Evolutionary conservation across 202 grass and related monocot species (phyloP), one percentile per base, ranked within the genome.

Genomic region (Panicum virgatum): DNA sequence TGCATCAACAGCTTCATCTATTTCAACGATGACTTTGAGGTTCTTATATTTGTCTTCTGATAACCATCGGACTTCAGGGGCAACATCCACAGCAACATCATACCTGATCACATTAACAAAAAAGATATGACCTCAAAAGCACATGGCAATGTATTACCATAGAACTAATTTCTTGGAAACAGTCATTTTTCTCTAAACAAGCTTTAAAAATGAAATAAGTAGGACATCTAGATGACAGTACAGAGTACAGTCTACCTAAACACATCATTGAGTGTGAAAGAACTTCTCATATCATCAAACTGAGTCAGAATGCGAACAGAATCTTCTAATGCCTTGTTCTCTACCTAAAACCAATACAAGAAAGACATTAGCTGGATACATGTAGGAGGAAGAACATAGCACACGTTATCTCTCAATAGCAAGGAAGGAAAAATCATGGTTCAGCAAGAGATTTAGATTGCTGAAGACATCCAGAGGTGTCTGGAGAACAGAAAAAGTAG

Each of bases 21-120:
- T 92, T 85, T 98, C 96, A 76, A 98, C 89, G 39, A 98, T 47
- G 73, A 98, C 90, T 85, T 98, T 98, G 72, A 96, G 73, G 69
- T 93, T 91, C 78, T 92, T 98, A 81, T 98, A 96, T 82, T 96
- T 96, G 53, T 91, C 84, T 76, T 98, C 86, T 7, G 91, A 86
- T 80, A 88, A 85, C 96, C 92, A 98, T 76, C 64, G 90, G 2
- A 98, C 86, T 66, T 91, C 80, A 88, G 96, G 96, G 48, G 71
- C 61, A 70, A 98, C 78, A 65, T 98, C 91, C 73, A 94, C 92
- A 73, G 83, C 77, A 88, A 92, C 85, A 72, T 98, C 96, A 90
- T 96, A 93, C 68, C 96, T 98, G 89, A 39, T n/a, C 4, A 61
- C 34, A 66, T 56, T 16, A 85, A 74, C 38, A 78, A 68, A 83